Evolutionary conservation across 345 rosid species (phyloP), one percentile per base, ranked within the genome.

Genomic region (Eucalyptus sp.): DNA sequence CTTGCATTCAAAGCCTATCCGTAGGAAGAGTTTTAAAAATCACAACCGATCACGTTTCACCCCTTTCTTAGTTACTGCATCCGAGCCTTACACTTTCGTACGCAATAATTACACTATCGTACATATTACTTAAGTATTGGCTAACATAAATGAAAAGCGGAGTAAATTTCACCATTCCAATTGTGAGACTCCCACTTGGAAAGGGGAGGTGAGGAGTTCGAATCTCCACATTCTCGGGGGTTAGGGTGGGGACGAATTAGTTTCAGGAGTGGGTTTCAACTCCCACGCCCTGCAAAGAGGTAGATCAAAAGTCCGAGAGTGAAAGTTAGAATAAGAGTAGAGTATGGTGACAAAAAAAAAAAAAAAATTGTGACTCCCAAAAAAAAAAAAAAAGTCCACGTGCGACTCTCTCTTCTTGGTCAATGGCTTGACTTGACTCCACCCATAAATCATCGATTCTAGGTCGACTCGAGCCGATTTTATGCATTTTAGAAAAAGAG

Each of bases 381-480:
- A 54, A 20, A 20, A 4, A 4, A 4, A 56, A 24, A 24, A 24
- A 56, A 24, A 2, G 29, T 25, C 62, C 62, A 56, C 62, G 62
- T 22, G 62, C 6, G 13, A 56, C 1, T 56, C 1, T 56, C 1
- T 22, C 4, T 56, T 52, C 58, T 56, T 56, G 62, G 29, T 56
- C 62, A 56, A 24, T 1, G 29, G 62, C 6, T 56, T 25, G 62
- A 56, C 29, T 56, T 56, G 62, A 10, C 29, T 20, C 27, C 60
- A 56, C 27, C 27, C 60, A 56, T 56, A 0, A 56, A 56, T 9
- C 24, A 13, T 56, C 6, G 62, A 56, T 56, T 56, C 62, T 10
- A 56, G 62, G 29, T 24, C 3, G 0, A 10, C 62, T 56, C 0
- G 29, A 56, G 0, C 29, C 29, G 0, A 56, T 56, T 56, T 56